phyloP scores from a whole-genome alignment of 2,329 filamentous ascomycete species.

The Pseudogymnoascus pannorum region DNA sequence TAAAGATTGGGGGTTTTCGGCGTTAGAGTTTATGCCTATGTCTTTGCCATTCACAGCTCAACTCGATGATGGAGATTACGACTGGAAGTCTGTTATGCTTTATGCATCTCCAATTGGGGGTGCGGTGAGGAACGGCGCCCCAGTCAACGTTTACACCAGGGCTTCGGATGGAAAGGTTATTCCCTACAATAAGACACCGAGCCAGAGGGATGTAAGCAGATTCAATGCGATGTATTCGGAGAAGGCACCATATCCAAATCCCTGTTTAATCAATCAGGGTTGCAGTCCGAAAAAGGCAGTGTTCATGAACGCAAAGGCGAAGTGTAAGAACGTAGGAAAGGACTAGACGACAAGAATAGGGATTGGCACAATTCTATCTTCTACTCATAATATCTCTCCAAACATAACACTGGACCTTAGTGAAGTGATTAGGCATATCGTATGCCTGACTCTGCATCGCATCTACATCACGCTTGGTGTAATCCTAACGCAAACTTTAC shows the following conservation, averaged over 20 bases:
- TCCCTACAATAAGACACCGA: background rate
- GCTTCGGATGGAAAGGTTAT: background rate
- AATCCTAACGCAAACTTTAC: background rate
- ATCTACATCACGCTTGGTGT: background rate
- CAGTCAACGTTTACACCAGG: background rate
- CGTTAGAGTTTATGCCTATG: background rate
- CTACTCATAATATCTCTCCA: background rate
- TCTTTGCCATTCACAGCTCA: background rate
- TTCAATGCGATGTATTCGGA: constrained; percentile 8
- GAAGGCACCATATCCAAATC: constrained; percentile 2
- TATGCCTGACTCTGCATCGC: background rate
- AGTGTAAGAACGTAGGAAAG: constrained; percentile 6
- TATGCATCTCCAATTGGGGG: constrained; percentile 5
- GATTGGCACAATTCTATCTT: background rate
- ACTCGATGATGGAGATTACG: background rate
- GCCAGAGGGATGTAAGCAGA: constrained; percentile 1
- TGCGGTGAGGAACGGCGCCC: background rate
- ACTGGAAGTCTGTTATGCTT: constrained; percentile 10
- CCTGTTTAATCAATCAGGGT: constrained; percentile 9
- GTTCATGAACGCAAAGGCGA: background rate
- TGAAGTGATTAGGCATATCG: background rate
- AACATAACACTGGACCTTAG: background rate
- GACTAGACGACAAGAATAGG: background rate
- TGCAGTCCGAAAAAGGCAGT: background rate
- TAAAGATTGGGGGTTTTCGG: background rate